Conservation (phyloP, 176 grass and related monocot species). For the Thinopyrum elongatum region DNA sequence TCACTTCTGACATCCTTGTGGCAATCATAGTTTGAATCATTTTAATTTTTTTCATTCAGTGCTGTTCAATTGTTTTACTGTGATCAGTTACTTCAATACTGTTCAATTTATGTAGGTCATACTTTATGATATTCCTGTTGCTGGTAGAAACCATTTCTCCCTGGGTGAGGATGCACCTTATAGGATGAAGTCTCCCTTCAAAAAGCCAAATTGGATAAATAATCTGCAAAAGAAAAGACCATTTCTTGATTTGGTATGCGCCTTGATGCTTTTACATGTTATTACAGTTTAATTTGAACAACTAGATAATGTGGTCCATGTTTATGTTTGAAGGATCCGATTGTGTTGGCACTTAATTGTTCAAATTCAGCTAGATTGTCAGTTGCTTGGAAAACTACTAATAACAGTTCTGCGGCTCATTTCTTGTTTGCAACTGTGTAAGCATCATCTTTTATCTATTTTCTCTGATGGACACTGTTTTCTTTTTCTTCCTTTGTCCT, state of each 20-base stretch:
- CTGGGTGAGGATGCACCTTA: slow-evolving; percentile 41
- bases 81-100: slow-evolving; percentile 29
- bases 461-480: slow-evolving; percentile 31
- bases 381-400: slow-evolving; percentile 33
- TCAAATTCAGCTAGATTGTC: slow-evolving; percentile 55
- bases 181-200: slow-evolving; percentile 32
- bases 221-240: slow-evolving; percentile 51
- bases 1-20: slow-evolving; percentile 25
- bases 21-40: slow-evolving; percentile 1
- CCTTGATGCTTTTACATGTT: slow-evolving; percentile 12
- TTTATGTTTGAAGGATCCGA: slow-evolving; percentile 50
- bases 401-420: slow-evolving; percentile 21
- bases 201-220: slow-evolving; percentile 77
- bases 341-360: slow-evolving; percentile 90
- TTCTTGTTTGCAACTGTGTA: slow-evolving; percentile 61
- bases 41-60: background rate
- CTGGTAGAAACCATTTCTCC: slow-evolving; percentile 78
- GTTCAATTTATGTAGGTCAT: slow-evolving; percentile 62
- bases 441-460: slow-evolving; percentile 20
- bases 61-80: slow-evolving; percentile 3
- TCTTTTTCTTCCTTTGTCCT: slow-evolving; percentile 24
- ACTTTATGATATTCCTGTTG: slow-evolving; percentile 66
- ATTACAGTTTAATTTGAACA: slow-evolving; percentile 14
- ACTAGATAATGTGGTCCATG: slow-evolving; percentile 15
- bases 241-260: slow-evolving; percentile 74